Percentiles rank a stretch among this genome's conserved stretches.
Conservation (phyloP, 345 rosid genomes). For the Boechera divaricarpa region DNA sequence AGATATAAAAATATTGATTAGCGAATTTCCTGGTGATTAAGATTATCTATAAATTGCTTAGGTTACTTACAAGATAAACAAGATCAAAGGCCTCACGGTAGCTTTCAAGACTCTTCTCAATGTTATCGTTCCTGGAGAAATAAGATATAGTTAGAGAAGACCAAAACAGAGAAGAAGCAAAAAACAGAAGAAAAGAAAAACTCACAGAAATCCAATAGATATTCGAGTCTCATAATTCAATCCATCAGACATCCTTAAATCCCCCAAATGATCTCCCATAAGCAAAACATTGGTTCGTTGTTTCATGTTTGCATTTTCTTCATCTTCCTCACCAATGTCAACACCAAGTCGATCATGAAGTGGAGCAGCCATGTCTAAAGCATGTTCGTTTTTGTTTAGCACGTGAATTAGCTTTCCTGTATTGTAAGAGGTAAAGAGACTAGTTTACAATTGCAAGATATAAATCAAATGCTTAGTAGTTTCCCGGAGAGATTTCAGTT, state of each 20-base stretch:
- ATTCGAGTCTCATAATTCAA: slow-evolving; percentile 73
- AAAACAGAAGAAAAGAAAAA: slow-evolving; percentile 17
- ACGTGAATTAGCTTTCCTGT: slow-evolving; percentile 84
- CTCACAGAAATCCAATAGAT: slow-evolving; percentile 87
- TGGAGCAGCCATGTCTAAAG: slow-evolving; percentile 89
- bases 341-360: slow-evolving; percentile 65
- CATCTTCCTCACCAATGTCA: slow-evolving; percentile 43
- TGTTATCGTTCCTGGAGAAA: slow-evolving; percentile 70
- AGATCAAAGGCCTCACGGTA: slow-evolving; percentile 76
- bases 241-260: slow-evolving; percentile 91
- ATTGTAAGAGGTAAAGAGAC: slow-evolving; percentile 3
- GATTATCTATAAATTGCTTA: background rate
- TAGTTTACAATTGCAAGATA: slow-evolving; percentile 18
- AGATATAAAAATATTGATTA: slow-evolving; percentile 4
- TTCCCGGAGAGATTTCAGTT: background rate
- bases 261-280: slow-evolving; percentile 88
- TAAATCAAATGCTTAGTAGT: background rate
- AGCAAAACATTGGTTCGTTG: slow-evolving; percentile 82
- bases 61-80: slow-evolving; percentile 69
- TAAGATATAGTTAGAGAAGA: slow-evolving; percentile 6
- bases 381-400: slow-evolving; percentile 88
- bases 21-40: background rate
- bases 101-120: slow-evolving; percentile 61
- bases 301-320: slow-evolving; percentile 57
- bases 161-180: slow-evolving; percentile 9